These are phyloP conservation scores for Aspergillus nanangensis DNA, from an alignment of 495 filamentous ascomycete genomes.

Conservation along the genomic window DNA sequence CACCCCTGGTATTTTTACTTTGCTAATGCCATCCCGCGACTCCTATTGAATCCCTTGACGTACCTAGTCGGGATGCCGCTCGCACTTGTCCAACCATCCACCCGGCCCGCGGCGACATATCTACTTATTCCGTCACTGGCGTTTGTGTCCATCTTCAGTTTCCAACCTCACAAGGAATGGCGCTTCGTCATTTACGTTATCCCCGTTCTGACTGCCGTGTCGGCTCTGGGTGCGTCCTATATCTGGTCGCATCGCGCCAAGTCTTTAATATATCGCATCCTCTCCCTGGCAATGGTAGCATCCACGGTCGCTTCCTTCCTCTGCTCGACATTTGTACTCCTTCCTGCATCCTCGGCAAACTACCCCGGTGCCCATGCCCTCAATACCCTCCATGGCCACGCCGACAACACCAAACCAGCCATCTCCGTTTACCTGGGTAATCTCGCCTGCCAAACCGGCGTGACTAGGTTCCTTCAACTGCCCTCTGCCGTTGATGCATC, in stretches of 20 bases:
- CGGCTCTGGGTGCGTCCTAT: slow-evolving; percentile 68
- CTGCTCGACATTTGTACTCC: slow-evolving; percentile 58
- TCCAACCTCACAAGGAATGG: slow-evolving; percentile 92
- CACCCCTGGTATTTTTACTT: slow-evolving; percentile 86
- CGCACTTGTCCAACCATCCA: slow-evolving; percentile 50
- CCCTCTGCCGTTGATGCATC: too few species aligned
- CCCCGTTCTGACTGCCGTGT: slow-evolving; percentile 72
- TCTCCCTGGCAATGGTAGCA: slow-evolving; percentile 49
- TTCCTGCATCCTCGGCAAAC: slow-evolving; percentile 68
- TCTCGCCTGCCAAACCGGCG: slow-evolving; percentile 86
- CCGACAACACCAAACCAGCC: slow-evolving; percentile 19
- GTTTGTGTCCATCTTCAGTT: slow-evolving; percentile 76
- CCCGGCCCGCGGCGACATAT: slow-evolving; percentile 39
- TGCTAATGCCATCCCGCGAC: slow-evolving; percentile 70
- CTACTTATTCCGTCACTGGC: slow-evolving; percentile 61
- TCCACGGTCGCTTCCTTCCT: slow-evolving; percentile 58
- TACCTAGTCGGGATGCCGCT: slow-evolving; percentile 61
- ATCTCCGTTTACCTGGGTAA: slow-evolving; percentile 74
- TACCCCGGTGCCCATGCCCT: slow-evolving; percentile 84
- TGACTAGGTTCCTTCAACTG: slow-evolving; percentile 75
- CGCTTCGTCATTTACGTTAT: slow-evolving; percentile 90
- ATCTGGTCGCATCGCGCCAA: slow-evolving; percentile 68
- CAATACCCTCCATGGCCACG: slow-evolving; percentile 41
- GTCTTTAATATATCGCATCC: slow-evolving; percentile 47
- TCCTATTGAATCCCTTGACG: slow-evolving; percentile 74